A percentile compares a stretch with the other conserved stretches of the same genome.
phyloP scores from a whole-genome alignment of 23 red algal genomes.

The Agarophyton chilense region DNA sequence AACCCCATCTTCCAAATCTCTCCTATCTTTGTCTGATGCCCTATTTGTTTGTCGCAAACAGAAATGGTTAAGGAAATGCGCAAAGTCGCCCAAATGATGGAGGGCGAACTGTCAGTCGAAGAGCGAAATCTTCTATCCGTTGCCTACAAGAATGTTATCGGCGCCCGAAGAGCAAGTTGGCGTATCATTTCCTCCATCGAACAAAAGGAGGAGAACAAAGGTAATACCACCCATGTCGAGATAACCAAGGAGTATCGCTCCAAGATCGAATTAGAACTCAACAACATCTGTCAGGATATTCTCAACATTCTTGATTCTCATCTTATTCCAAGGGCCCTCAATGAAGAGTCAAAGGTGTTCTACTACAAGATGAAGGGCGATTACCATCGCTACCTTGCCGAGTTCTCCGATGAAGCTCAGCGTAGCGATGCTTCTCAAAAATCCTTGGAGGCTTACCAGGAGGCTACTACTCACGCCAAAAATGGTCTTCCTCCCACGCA shows the following conservation, averaged over 20 bases:
- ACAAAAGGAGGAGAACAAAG: slow-evolving; percentile 95
- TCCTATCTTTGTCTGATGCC: not conserved
- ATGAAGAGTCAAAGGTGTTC: slow-evolving; percentile 94
- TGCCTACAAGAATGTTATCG: slow-evolving; percentile 99
- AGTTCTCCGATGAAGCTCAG: too few species aligned
- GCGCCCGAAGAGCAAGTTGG: slow-evolving; percentile 94
- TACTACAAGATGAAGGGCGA: slow-evolving; percentile 99
- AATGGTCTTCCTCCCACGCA: slow-evolving; percentile 97
- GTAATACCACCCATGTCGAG: slow-evolving; percentile 83
- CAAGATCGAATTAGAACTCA: slow-evolving; percentile 90
- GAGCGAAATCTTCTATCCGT: slow-evolving; percentile 98
- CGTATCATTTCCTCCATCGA: slow-evolving; percentile 99
- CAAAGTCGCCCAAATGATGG: slow-evolving; percentile 77
- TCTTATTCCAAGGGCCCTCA: slow-evolving; percentile 89
- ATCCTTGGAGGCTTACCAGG: slow-evolving; percentile 90
- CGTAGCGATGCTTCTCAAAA: slow-evolving; percentile 78
- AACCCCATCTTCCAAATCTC: not conserved
- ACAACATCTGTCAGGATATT: slow-evolving; percentile 95
- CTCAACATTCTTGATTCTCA: slow-evolving; percentile 89
- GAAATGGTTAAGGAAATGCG: slow-evolving; percentile 99
- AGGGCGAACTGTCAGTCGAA: slow-evolving; percentile 81
- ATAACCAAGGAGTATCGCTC: slow-evolving; percentile 90
- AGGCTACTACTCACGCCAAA: slow-evolving; percentile 84
- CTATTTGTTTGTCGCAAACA: not conserved
- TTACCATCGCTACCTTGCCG: slow-evolving; percentile 97